A percentile compares a stretch with the other conserved stretches of the same genome.
These are phyloP conservation scores for Saccharomyces mikatae DNA, from an alignment of 805 yeast genomes.

Conservation along the genomic window DNA sequence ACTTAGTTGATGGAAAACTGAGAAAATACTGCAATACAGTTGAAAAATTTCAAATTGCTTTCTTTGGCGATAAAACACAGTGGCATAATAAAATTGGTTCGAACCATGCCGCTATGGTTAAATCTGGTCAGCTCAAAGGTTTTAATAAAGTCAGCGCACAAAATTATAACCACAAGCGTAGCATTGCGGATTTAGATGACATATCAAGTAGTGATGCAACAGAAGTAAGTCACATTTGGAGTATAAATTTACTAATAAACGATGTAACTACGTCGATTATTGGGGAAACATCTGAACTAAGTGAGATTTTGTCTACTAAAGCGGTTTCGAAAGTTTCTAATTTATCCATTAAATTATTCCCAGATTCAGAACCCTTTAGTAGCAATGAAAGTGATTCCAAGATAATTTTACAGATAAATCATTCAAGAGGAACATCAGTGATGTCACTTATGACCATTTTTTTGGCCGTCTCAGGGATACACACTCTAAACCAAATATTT, in stretches of 20 bases:
- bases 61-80: slow-evolving; percentile 22
- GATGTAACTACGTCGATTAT: slow-evolving; percentile 23
- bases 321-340: slow-evolving; percentile 29
- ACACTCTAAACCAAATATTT: slow-evolving; percentile 37
- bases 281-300: slow-evolving; percentile 29
- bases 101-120: slow-evolving; percentile 15
- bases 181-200: slow-evolving; percentile 8
- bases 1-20: slow-evolving; percentile 34
- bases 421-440: slow-evolving; percentile 26
- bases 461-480: slow-evolving; percentile 37
- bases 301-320: slow-evolving; percentile 21
- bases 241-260: slow-evolving; percentile 15
- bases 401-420: slow-evolving; percentile 19
- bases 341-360: slow-evolving; percentile 18
- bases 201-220: slow-evolving; percentile 27
- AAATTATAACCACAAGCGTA: background rate
- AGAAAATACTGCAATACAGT: slow-evolving; percentile 28
- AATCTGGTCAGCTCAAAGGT: slow-evolving; percentile 6
- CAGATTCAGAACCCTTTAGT: slow-evolving; percentile 17
- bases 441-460: slow-evolving; percentile 39
- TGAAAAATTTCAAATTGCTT: slow-evolving; percentile 20
- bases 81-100: slow-evolving; percentile 19
- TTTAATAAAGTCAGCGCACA: background rate
- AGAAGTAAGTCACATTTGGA: slow-evolving; percentile 28
- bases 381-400: slow-evolving; percentile 14